Evolutionary conservation across 495 filamentous ascomycete species (phyloP).

Genomic region (Penicillium paradoxum): DNA sequence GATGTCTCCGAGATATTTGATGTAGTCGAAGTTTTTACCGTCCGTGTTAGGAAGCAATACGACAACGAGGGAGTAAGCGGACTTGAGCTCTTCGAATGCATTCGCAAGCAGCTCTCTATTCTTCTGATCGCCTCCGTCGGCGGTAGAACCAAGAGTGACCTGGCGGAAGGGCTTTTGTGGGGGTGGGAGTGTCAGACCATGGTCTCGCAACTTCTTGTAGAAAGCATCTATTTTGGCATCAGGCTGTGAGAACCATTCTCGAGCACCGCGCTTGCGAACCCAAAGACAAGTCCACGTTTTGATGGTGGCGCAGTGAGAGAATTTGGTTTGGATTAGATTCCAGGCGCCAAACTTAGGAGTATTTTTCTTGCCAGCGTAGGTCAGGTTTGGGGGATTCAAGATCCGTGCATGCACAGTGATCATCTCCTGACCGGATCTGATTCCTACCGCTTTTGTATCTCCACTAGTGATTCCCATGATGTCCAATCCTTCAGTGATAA

Average conservation of each 20-base stretch:
- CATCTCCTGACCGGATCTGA: conserved; percentile 11
- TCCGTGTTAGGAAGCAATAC: conserved; percentile 50
- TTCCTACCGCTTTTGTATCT: background rate
- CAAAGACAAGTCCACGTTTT: conserved; percentile 1
- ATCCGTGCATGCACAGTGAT: conserved; percentile 15
- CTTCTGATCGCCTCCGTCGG: background rate
- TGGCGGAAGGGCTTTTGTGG: background rate
- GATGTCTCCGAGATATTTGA: conserved; percentile 62
- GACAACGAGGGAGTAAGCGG: conserved; percentile 33
- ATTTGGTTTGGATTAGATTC: conserved; percentile 15
- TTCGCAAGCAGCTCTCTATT: background rate
- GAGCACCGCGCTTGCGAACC: background rate
- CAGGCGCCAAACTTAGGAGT: conserved; percentile 9
- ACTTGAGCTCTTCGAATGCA: background rate
- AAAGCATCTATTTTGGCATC: background rate
- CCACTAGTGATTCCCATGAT: conserved; percentile 40
- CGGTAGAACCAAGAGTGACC: background rate
- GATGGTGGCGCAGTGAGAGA: background rate
- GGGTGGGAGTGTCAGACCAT: background rate
- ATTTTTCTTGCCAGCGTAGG: conserved; percentile 5
- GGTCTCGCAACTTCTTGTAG: background rate
- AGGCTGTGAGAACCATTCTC: background rate
- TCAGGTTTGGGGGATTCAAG: conserved; percentile 12
- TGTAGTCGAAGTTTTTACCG: conserved; percentile 49
- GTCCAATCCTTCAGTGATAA: conserved; percentile 46